Percentiles rank a stretch among this genome's conserved stretches.
Conservation (phyloP, 768 basidiomycete genomes). For the Psilocybe sp. region DNA sequence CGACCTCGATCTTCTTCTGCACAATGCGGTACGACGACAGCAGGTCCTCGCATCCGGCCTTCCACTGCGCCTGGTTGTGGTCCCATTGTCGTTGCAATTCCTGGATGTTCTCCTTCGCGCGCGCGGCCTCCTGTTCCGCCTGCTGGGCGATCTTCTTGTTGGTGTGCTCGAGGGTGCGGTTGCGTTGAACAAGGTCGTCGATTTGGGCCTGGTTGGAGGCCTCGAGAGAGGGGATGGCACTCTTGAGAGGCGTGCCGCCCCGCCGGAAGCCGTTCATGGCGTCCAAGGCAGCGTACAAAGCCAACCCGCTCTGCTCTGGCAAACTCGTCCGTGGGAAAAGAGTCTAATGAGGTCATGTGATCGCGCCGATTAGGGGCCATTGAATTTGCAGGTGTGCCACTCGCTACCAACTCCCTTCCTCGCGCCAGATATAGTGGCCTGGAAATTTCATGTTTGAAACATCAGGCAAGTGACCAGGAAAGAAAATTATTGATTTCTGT, state of each 20-base stretch:
- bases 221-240: constrained; percentile 44
- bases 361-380: too few species aligned
- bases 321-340: too few species aligned
- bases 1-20: constrained; percentile 53
- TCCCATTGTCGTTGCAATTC: constrained; percentile 49
- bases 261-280: constrained; percentile 10
- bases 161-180: constrained; percentile 60
- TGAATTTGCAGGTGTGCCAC: too few species aligned
- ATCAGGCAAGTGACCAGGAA: too few species aligned
- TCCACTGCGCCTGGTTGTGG: constrained; percentile 56
- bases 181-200: constrained; percentile 68
- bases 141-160: constrained; percentile 54
- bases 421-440: too few species aligned
- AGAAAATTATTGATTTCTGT: too few species aligned
- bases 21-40: constrained; percentile 63
- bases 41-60: constrained; percentile 58
- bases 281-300: background rate
- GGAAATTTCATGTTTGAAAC: background rate
- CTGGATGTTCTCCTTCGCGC: constrained; percentile 37
- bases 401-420: too few species aligned
- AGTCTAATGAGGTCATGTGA: too few species aligned
- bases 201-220: constrained; percentile 67
- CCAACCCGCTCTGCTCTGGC: background rate
- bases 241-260: constrained; percentile 18
- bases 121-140: constrained; percentile 38